Base-by-base conservation (phyloP, 1,139 yeast genomes). In the Nakaseomyces glabratus region DNA sequence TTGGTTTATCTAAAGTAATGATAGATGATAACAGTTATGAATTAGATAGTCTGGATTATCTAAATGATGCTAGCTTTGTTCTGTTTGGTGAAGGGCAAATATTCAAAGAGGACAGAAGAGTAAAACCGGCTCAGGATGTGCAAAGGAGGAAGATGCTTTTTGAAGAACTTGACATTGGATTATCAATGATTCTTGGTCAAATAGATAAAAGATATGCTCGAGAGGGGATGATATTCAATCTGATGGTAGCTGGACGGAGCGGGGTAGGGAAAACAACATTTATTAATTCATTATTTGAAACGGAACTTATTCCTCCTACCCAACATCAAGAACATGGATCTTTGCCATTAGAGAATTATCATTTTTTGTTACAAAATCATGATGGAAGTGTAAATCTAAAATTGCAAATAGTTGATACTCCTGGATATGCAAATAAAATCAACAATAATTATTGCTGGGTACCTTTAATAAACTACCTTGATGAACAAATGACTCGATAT, bases 361-460 rank as follows among this genome's bases (percentile, higher is more conserved):
- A 11, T 4, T 26, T 20, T 26, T 4, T 17, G 18, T 3, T 26
- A 4, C 21, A 26, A n/a, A 21, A 26, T 26, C n/a, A n/a, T n/a
- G 14, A 11, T 7, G 11, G 21, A n/a, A 21, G 30, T 4, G 14
- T 61, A 64, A 34, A 63, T 60, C 64, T 78, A 37, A 61, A 64
- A 33, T 62, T 79, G 38, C 71, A 70, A 2, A 63, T 73, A 6
- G 71, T 80, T 40, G 84, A 72, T 42, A 80, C 90, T 1, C 90
- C 90, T 3, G 85, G 85, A 24, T 84, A 80, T 62, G 93, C 93
- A 41, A 84, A 80, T 49, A 73, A 66, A 46, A 64, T 80, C 49
- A 74, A 74, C 48, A 78, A 76, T 48, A 59, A 61, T 22, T 65
- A 63, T 39, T 62, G 73, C 3, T 77, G 85, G 82, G 62, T 63